phyloP scores from a whole-genome alignment of 805 yeast genomes.

The Candida endomychidarum region DNA sequence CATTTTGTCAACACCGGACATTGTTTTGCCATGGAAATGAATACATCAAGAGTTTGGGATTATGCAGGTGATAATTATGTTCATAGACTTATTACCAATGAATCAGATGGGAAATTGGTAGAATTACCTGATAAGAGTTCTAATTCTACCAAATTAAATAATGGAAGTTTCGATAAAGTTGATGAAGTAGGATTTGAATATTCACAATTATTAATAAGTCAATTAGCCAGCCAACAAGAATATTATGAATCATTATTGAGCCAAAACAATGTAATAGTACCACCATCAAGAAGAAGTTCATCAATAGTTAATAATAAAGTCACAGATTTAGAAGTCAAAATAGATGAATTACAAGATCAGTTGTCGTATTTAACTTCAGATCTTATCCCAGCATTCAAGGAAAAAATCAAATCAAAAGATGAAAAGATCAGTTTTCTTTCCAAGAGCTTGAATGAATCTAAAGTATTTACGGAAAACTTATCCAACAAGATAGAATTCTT shows the following conservation, averaged over 20 bases:
- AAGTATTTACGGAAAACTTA: constrained; percentile 39
- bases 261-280: constrained; percentile 17
- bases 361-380: constrained; percentile 25
- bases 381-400: constrained; percentile 33
- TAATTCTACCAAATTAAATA: constrained; percentile 11
- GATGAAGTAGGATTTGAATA: constrained; percentile 74
- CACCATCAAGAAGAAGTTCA: constrained; percentile 23
- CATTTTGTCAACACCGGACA: constrained; percentile 79
- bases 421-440: constrained; percentile 27
- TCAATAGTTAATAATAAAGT: constrained; percentile 13
- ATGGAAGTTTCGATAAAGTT: constrained; percentile 33
- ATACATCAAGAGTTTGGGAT: constrained; percentile 90
- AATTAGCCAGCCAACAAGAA: constrained; percentile 82
- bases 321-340: constrained; percentile 27
- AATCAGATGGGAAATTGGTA: constrained; percentile 85
- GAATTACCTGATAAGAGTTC: constrained; percentile 53
- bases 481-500: constrained; percentile 37
- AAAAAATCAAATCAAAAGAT: constrained; percentile 30
- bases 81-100: constrained; percentile 80
- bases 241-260: constrained; percentile 59
- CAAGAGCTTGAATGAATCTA: constrained; percentile 32
- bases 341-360: constrained; percentile 27
- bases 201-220: constrained; percentile 73
- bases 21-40: constrained; percentile 87
- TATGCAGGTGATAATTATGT: constrained; percentile 90